These are phyloP conservation scores for Melampsora allii-populina DNA, from an alignment of 1,284 basidiomycete species.

Conservation along the genomic window DNA sequence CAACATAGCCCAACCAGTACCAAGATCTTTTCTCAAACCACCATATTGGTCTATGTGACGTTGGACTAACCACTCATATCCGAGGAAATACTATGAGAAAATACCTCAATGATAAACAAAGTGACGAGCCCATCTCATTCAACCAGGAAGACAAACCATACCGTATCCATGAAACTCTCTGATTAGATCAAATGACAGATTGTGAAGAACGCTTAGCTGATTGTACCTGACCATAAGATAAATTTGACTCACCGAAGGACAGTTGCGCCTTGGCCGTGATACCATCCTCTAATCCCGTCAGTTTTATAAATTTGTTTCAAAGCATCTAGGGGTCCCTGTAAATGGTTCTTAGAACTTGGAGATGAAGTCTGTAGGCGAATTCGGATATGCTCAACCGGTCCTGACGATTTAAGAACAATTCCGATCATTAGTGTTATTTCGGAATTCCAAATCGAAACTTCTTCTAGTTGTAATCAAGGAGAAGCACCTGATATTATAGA, in stretches of 20 bases:
- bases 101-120: neutral
- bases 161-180: constrained; percentile 43
- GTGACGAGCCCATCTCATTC: neutral
- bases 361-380: constrained; percentile 64
- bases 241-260: constrained; percentile 10
- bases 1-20: constrained; percentile 68
- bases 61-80: constrained; percentile 89
- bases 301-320: constrained; percentile 22
- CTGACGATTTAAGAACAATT: constrained; percentile 50
- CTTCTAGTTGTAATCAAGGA: neutral
- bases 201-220: neutral
- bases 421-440: neutral
- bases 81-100: constrained; percentile 73
- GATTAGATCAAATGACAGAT: neutral
- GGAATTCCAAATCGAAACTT: neutral
- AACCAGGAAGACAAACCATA: constrained; percentile 13
- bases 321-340: constrained; percentile 10
- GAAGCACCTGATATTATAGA: constrained; percentile 67
- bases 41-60: constrained; percentile 26
- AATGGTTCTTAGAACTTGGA: constrained; percentile 17
- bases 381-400: constrained; percentile 95
- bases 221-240: neutral
- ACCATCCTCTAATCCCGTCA: constrained; percentile 24
- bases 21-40: constrained; percentile 65
- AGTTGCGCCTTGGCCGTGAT: constrained; percentile 20